phyloP scores from a whole-genome alignment of 495 filamentous ascomycete genomes.

The Neurospora sp. region DNA sequence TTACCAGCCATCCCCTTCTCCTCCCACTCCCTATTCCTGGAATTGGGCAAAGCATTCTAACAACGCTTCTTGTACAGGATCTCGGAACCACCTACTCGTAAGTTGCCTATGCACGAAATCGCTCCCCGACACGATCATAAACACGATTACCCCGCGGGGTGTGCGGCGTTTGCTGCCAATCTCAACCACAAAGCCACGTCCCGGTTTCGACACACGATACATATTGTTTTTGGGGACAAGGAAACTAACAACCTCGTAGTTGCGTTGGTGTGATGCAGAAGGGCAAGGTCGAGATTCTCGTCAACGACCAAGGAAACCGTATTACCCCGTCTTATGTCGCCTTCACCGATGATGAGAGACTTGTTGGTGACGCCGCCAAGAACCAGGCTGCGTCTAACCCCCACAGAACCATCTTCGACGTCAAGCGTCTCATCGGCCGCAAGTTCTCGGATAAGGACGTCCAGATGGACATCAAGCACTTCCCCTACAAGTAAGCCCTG shows the following conservation, averaged over 20 bases:
- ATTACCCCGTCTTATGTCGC: slow-evolving; percentile 98
- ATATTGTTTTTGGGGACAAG: neutral
- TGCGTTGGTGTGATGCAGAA: slow-evolving; percentile 98
- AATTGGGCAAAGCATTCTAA: slow-evolving; percentile 6
- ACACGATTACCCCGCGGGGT: neutral
- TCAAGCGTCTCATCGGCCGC: slow-evolving; percentile 89
- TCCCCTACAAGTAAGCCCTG: slow-evolving; percentile 62
- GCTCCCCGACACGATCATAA: neutral
- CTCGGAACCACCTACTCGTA: slow-evolving; percentile 96
- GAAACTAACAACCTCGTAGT: slow-evolving; percentile 13
- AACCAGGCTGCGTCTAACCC: slow-evolving; percentile 98
- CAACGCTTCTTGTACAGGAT: slow-evolving; percentile 41
- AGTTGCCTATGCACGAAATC: slow-evolving; percentile 6
- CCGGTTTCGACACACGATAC: neutral
- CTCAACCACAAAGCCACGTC: neutral
- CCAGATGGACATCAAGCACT: slow-evolving; percentile 78
- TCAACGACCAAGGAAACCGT: slow-evolving; percentile 97
- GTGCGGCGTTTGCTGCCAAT: neutral
- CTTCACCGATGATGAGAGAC: slow-evolving; percentile 93
- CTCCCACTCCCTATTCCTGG: neutral
- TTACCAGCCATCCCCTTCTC: slow-evolving; percentile 3
- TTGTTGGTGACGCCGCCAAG: slow-evolving; percentile 98
- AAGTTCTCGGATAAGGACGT: slow-evolving; percentile 81
- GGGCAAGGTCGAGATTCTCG: slow-evolving; percentile 95
- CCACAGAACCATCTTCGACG: slow-evolving; percentile 75